Percentiles rank a stretch among this genome's conserved stretches.
phyloP scores from a whole-genome alignment of 2,329 filamentous ascomycete genomes.

The Biscogniauxia sp. region DNA sequence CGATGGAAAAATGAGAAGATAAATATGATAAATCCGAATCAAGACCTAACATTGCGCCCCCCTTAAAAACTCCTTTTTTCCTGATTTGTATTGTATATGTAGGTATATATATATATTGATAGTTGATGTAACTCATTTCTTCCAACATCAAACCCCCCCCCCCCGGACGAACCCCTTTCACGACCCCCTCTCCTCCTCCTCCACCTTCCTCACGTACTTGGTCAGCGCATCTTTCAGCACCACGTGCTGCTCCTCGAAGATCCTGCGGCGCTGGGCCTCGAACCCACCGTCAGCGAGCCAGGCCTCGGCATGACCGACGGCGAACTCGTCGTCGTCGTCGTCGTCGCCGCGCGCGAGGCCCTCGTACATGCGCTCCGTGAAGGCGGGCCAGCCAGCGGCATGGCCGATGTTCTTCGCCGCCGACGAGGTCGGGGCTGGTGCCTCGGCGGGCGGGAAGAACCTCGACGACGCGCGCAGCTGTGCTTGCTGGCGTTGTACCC shows the following conservation, averaged over 20 bases:
- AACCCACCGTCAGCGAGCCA: conserved; percentile 26
- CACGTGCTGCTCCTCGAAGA: conserved; percentile 25
- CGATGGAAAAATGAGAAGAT: too few species aligned
- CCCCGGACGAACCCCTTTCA: too few species aligned
- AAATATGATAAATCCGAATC: too few species aligned
- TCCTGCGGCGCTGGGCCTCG: conserved; percentile 26
- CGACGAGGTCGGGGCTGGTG: conserved; percentile 37
- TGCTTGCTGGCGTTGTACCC: conserved; percentile 50
- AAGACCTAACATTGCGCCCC: too few species aligned
- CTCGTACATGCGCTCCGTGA: conserved; percentile 39
- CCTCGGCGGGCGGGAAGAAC: conserved; percentile 40
- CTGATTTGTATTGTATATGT: too few species aligned
- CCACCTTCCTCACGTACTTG: conserved; percentile 20
- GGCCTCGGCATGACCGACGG: conserved; percentile 31
- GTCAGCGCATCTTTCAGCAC: conserved; percentile 15
- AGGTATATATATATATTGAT: too few species aligned
- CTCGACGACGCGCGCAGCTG: conserved; percentile 42
- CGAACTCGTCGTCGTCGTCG: too few species aligned
- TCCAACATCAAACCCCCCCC: too few species aligned
- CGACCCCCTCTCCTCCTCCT: not conserved
- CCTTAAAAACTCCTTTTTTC: too few species aligned
- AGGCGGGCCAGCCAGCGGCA: conserved; percentile 47
- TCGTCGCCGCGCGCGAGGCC: conserved; percentile 37
- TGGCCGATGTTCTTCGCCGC: conserved; percentile 43
- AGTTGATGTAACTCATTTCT: too few species aligned